Conservation (phyloP, 108 stramenopile species). For the Pseudonitzschia pungens region DNA sequence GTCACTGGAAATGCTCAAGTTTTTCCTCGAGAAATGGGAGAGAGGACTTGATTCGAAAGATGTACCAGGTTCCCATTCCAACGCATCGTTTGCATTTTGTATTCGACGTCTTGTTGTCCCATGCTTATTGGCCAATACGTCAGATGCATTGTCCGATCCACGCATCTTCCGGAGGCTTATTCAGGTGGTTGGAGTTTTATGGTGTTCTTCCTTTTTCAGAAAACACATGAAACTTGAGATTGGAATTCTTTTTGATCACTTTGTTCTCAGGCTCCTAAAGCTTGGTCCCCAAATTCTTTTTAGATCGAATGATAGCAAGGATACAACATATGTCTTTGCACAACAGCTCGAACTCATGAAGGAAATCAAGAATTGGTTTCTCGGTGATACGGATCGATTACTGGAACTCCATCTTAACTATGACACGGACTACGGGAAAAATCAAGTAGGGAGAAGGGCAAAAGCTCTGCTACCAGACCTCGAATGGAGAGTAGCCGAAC, state of each 20-base stretch:
- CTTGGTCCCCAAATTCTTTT: slow-evolving; percentile 73
- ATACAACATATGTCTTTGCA: slow-evolving; percentile 47
- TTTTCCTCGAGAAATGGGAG: slow-evolving; percentile 59
- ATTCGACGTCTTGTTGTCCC: slow-evolving; percentile 87
- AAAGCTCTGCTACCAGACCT: slow-evolving; percentile 47
- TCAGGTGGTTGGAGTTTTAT: slow-evolving; percentile 68
- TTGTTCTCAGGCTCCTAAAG: slow-evolving; percentile 61
- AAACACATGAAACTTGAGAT: slow-evolving; percentile 77
- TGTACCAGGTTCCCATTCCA: slow-evolving; percentile 30
- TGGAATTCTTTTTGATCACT: slow-evolving; percentile 85
- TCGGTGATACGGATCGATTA: slow-evolving; percentile 53
- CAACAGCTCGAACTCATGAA: slow-evolving; percentile 80
- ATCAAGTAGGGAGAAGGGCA: slow-evolving; percentile 8
- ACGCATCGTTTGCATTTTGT: slow-evolving; percentile 64
- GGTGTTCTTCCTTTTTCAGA: slow-evolving; percentile 67
- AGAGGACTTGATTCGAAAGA: slow-evolving; percentile 21
- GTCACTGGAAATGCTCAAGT: slow-evolving; percentile 69
- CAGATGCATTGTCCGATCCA: slow-evolving; percentile 65
- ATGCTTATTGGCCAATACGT: slow-evolving; percentile 73
- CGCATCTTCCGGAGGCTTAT: slow-evolving; percentile 68
- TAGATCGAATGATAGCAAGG: slow-evolving; percentile 18
- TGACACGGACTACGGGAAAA: slow-evolving; percentile 51
- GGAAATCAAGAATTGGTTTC: slow-evolving; percentile 79
- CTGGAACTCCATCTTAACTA: slow-evolving; percentile 81
- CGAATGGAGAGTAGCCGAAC: slow-evolving; percentile 67